phyloP scores from a whole-genome alignment of 1,284 basidiomycete genomes.

The Rhizoctonia solani region DNA sequence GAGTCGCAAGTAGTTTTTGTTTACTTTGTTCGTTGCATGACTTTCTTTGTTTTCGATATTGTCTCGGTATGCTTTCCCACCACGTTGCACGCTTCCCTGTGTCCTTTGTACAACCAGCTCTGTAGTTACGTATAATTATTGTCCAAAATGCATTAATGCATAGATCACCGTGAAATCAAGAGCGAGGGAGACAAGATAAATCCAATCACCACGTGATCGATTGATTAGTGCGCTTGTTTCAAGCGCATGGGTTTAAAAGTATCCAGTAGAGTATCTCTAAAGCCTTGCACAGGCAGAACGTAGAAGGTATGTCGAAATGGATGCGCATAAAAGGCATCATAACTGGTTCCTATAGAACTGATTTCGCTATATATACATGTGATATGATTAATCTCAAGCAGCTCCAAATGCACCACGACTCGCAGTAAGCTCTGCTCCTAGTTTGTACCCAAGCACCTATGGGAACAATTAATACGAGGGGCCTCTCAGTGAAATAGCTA shows the following conservation, averaged over 20 bases:
- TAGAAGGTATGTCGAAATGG: too few relatives aligned
- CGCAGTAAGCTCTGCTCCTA: slow-evolving; percentile 80
- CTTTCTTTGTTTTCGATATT: slow-evolving; percentile 4
- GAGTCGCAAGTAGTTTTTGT: slow-evolving; percentile 20
- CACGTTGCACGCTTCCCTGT: neutral
- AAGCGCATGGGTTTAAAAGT: too few relatives aligned
- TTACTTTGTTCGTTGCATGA: slow-evolving; percentile 10
- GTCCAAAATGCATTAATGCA: neutral
- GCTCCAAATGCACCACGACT: slow-evolving; percentile 64
- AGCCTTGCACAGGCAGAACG: too few relatives aligned
- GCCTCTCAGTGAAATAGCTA: neutral
- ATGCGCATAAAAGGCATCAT: too few relatives aligned
- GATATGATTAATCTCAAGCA: neutral
- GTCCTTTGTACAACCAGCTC: slow-evolving; percentile 17
- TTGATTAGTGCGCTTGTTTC: neutral
- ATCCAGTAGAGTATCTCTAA: too few relatives aligned
- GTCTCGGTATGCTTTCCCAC: neutral
- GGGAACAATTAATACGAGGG: neutral
- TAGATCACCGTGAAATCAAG: neutral
- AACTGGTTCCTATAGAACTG: too few relatives aligned
- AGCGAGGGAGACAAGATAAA: neutral
- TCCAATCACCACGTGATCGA: neutral
- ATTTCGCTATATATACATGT: neutral
- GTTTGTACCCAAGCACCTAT: slow-evolving; percentile 80
- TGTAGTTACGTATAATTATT: slow-evolving; percentile 25